Evolutionary conservation across 2,329 filamentous ascomycete species (phyloP).

Genomic region (Paracoccidioides lutzii): DNA sequence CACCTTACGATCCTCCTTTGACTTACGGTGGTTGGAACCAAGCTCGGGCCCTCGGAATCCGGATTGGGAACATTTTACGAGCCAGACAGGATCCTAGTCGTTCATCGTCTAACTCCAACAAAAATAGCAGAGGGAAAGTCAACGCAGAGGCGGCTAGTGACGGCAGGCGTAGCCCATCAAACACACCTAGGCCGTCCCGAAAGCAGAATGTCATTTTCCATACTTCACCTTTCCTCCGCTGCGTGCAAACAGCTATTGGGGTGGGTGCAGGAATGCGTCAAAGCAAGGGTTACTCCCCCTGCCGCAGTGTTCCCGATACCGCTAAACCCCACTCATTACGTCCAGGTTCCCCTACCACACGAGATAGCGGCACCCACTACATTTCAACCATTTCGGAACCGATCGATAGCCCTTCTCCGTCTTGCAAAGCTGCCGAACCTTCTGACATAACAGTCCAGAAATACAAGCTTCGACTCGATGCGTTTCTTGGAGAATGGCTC

Average conservation of each 20-base stretch:
- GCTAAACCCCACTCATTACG: constrained; percentile 16
- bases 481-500: constrained; percentile 91
- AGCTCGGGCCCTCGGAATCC: constrained; percentile 63
- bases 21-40: constrained; percentile 93
- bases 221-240: constrained; percentile 85
- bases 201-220: constrained; percentile 74
- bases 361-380: constrained; percentile 16
- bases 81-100: constrained; percentile 27
- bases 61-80: constrained; percentile 62
- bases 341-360: constrained; percentile 14
- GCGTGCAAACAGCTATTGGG: constrained; percentile 80
- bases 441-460: neutral
- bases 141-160: constrained; percentile 18
- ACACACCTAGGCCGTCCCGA: constrained; percentile 28
- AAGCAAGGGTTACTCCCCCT: neutral
- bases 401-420: constrained; percentile 7
- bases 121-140: neutral
- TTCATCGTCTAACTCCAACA: neutral
- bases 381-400: constrained; percentile 25
- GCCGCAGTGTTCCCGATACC: neutral
- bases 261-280: constrained; percentile 70
- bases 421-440: neutral
- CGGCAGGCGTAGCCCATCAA: constrained; percentile 20
- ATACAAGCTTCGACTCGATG: constrained; percentile 59
- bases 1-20: constrained; percentile 88